Evolutionary conservation across 2,329 filamentous ascomycete species (phyloP), one percentile per base, ranked within the genome.

Genomic region (Colletotrichum sp.): DNA sequence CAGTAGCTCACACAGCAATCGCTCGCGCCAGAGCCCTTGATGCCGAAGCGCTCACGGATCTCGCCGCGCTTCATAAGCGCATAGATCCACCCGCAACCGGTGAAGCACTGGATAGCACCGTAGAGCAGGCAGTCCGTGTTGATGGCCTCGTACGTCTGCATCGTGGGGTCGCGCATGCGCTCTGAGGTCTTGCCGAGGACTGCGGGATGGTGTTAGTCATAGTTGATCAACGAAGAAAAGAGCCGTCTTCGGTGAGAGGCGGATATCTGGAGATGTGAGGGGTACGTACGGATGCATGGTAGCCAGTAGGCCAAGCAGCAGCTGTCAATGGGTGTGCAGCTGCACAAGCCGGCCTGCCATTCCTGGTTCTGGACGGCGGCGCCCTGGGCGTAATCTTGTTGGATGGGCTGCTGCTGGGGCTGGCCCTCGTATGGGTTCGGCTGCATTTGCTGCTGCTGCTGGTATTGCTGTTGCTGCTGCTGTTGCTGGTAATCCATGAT

Each of bases 1-100:
- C 87, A 92, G 82, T 84, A 91, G 16, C 87, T 83, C n/a, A 84
- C 81, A 78, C 88, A 88, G 83, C 87, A 92, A 80, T 92, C 91
- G 39, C 82, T 82, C 74, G 81, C 82, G 49, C 85, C 85, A 64
- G 83, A 85, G 44, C 90, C 90, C 62, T 88, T 82, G 79, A 92
- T 91, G 78, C 85, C 86, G 83, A 89, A 91, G 55, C 84, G 86
- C 70, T 89, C 84, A 65, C 90, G 88, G 78, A 92, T 88, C 79
- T 90, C 87, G 72, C 81, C 80, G 65, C 91, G 89, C 82, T 91
- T 90, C 77, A 90, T 83, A 85, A 89, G 88, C 77, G 88, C 84
- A 79, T 85, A 87, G 78, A 89, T 82, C 83, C 86, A 89, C 67
- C 86, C 87, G 74, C 84, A 87, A 60, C 87, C 83, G 10, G 85